Conservation (phyloP, 805 yeast genomes). For the Vanderwaltozyma yarrowii region DNA sequence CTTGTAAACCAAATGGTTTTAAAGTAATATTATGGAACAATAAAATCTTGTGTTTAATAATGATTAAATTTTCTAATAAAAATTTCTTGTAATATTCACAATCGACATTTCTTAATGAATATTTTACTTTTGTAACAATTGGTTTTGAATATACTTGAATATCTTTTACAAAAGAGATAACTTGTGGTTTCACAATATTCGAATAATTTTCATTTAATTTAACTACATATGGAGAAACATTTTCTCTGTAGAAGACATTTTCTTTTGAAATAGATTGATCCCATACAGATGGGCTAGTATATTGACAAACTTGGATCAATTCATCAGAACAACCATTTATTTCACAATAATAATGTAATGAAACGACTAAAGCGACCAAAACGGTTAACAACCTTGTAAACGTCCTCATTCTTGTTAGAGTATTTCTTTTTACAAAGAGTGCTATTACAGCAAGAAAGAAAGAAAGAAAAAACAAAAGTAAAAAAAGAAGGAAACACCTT, state of each 20-base stretch:
- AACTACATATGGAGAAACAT: conserved; percentile 10
- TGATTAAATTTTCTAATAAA: background rate
- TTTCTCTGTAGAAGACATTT: conserved; percentile 9
- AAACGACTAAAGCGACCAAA: conserved; percentile 7
- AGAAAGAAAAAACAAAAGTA: no score
- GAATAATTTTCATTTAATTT: conserved; percentile 2
- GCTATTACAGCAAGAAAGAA: no score
- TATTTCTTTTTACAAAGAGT: background rate
- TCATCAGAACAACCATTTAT: conserved; percentile 11
- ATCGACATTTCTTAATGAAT: background rate
- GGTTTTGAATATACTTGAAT: background rate
- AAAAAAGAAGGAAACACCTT: no score
- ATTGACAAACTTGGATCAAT: conserved; percentile 11
- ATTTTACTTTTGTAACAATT: background rate
- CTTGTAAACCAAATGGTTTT: conserved; percentile 1
- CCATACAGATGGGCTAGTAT: conserved; percentile 15
- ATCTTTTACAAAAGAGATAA: background rate
- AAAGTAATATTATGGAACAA: background rate
- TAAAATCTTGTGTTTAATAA: background rate
- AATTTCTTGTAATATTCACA: background rate
- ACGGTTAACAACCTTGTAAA: conserved; percentile 7
- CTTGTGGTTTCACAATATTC: conserved; percentile 4
- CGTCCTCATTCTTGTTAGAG: conserved; percentile 8
- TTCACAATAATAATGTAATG: conserved; percentile 15
- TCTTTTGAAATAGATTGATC: conserved; percentile 6